phyloP scores from a whole-genome alignment of 2,329 filamentous ascomycete species.

The Alternaria metachromatica region DNA sequence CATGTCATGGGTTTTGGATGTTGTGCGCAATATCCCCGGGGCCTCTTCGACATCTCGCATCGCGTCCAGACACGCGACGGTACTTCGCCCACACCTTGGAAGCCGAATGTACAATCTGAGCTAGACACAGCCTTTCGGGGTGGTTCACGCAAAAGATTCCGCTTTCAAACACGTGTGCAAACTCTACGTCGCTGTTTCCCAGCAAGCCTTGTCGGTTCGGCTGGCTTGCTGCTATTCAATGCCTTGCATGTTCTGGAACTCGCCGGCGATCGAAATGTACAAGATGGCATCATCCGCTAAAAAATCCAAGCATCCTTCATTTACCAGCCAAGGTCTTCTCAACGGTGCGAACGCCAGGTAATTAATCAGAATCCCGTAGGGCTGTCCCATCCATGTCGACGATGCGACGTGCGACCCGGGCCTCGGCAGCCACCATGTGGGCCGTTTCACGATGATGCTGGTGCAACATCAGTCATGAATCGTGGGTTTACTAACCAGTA shows the following conservation, averaged over 20 bases:
- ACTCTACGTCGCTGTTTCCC: not conserved
- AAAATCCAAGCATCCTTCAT: not conserved
- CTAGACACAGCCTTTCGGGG: not conserved
- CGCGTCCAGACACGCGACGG: not conserved
- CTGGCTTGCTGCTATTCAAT: not conserved
- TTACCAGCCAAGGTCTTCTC: not conserved
- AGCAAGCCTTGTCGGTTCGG: not conserved
- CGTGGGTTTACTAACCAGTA: not conserved
- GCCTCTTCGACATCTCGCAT: not conserved
- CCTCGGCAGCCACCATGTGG: conserved; percentile 5
- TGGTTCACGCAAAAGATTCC: not conserved
- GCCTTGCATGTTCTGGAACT: not conserved
- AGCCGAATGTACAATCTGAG: not conserved
- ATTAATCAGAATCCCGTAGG: not conserved
- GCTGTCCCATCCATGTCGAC: conserved; percentile 4
- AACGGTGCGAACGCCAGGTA: not conserved
- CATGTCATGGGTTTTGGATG: not conserved
- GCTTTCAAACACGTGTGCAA: not conserved
- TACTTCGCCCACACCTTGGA: not conserved
- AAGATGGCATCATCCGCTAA: not conserved
- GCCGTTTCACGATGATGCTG: conserved; percentile 5
- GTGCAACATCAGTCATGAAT: conserved; percentile 2
- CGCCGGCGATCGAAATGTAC: not conserved
- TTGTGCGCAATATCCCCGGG: not conserved
- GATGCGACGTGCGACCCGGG: conserved; percentile 1